These are phyloP conservation scores for Yarrowia hollandica DNA, from an alignment of 805 yeast species.

Conservation along the genomic window DNA sequence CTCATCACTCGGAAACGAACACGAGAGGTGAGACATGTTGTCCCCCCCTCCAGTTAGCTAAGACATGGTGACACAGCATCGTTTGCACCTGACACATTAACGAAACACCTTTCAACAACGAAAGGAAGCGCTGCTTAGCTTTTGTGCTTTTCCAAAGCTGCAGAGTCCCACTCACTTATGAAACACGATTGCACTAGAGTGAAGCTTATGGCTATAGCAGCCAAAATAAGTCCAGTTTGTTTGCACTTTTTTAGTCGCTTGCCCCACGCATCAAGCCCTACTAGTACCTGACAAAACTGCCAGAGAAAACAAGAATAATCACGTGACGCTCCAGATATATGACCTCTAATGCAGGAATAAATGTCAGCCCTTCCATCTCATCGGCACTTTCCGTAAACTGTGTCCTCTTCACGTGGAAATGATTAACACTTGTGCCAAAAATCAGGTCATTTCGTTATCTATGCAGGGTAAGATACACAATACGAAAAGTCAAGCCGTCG, in stretches of 20 bases:
- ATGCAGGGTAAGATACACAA: conserved; percentile 2
- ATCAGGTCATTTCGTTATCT: conserved; percentile 22
- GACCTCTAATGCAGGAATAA: no score
- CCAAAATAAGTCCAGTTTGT: not conserved
- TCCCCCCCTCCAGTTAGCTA: no score
- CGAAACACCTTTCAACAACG: no score
- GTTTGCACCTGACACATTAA: not conserved
- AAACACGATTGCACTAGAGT: conserved; percentile 10
- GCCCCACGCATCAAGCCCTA: not conserved
- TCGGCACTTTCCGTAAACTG: no score
- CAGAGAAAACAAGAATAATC: no score
- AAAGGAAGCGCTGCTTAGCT: no score
- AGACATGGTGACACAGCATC: not conserved
- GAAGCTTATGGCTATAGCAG: not conserved
- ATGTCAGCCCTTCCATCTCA: no score
- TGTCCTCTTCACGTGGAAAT: no score
- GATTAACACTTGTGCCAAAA: not conserved
- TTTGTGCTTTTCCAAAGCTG: not conserved
- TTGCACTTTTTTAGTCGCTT: no score
- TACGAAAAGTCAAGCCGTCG: not conserved
- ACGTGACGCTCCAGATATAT: no score
- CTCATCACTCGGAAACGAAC: no score
- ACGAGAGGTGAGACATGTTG: no score
- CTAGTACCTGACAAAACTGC: not conserved
- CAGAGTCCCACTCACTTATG: conserved; percentile 1